Conservation (phyloP, 257 asterid species). For the Nyctanthes arbortristis region DNA sequence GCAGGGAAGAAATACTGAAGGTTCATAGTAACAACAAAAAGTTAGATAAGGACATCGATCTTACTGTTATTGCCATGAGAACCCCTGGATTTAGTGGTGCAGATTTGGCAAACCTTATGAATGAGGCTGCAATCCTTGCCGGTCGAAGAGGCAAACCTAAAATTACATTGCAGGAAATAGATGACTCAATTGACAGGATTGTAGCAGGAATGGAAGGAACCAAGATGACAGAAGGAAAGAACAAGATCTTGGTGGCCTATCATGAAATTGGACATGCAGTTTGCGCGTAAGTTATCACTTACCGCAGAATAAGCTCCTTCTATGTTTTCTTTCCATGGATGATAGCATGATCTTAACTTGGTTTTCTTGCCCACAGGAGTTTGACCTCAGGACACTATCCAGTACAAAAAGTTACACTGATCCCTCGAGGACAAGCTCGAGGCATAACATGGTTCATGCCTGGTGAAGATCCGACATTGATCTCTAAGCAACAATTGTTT, state of each 20-base stretch:
- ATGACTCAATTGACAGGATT: constrained; percentile 64
- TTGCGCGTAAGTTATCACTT: constrained; percentile 51
- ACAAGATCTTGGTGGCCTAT: constrained; percentile 64
- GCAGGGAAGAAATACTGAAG: constrained; percentile 54
- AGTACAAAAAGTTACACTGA: constrained; percentile 69
- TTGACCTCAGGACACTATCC: constrained; percentile 67
- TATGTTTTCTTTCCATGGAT: background rate
- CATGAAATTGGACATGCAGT: constrained; percentile 70
- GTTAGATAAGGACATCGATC: constrained; percentile 41
- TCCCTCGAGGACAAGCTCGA: constrained; percentile 83
- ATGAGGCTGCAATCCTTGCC: constrained; percentile 73
- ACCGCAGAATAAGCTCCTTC: background rate
- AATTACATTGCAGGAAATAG: constrained; percentile 49
- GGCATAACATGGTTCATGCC: constrained; percentile 74
- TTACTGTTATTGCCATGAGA: constrained; percentile 57
- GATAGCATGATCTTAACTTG: background rate
- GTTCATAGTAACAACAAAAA: constrained; percentile 57
- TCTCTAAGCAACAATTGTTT: constrained; percentile 57
- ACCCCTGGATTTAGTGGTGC: constrained; percentile 72
- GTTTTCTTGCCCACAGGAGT: constrained; percentile 35
- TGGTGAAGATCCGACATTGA: constrained; percentile 52
- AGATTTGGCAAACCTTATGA: constrained; percentile 70
- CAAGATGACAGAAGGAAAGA: constrained; percentile 67
- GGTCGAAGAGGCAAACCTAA: constrained; percentile 62
- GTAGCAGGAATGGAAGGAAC: constrained; percentile 88